Evolutionary conservation across 495 filamentous ascomycete species (phyloP), one percentile per base, ranked within the genome.

Genomic region (Usnea hakonensis): DNA sequence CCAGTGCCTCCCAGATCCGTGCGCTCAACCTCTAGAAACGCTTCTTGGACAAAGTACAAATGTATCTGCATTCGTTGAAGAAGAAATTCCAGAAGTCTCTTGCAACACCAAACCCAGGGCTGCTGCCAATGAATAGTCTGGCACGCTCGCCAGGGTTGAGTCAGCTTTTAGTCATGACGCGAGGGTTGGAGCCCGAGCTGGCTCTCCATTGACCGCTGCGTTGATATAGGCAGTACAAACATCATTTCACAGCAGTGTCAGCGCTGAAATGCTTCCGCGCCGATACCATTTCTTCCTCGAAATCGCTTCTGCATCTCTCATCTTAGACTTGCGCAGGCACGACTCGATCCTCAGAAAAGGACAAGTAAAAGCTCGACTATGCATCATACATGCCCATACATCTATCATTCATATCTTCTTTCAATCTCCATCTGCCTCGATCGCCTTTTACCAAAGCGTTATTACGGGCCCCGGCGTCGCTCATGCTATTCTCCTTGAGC

Each of bases 1-100:
- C 16, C 0, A 21, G 0, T 62, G 26, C 28, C 2, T 23, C 19
- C 11, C 57, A 9, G 68, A 70, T 43, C 68, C 68, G 4, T 70
- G 68, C 23, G 55, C 55, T 2, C 43, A 57, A 46, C 63, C 60
- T 4, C 44, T 60, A 35, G 57, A 60, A 5, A 61, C 30, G 36
- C 41, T 64, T 0, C 17, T 40, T 33, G 53, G 43, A 19, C 16
- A 21, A 10, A n/a, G 10, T 14, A n/a, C 23, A 1, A 14, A 5
- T 14, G 13, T 8, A 11, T 5, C 32, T 2, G 26, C 36, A 1
- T 16, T 13, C 8, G 44, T 3, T 1, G 17, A 55, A 19, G 48
- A 28, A 55, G 7, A 3, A 4, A 8, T 8, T 8, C 6, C 41
- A 7, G n/a, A 21, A 21, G 1, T 6, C 21, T 44, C 41, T n/a